phyloP scores from a whole-genome alignment of 2,329 filamentous ascomycete genomes.

The Diaporthe destruens region DNA sequence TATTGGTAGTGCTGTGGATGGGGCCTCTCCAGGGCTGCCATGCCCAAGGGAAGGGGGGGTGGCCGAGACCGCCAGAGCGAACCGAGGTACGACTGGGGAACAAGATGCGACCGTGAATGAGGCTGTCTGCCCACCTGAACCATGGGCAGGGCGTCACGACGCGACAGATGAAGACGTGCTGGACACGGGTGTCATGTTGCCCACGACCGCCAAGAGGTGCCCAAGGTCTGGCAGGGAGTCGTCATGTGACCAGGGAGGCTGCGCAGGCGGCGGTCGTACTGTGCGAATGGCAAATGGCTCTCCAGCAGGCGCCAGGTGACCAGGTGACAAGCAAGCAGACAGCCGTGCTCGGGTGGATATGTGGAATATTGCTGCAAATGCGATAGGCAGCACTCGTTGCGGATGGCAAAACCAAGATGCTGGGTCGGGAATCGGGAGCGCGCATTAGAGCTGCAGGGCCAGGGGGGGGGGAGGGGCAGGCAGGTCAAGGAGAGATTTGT shows the following conservation, averaged over 20 bases:
- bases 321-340: not conserved
- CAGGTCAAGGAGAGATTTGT: not conserved
- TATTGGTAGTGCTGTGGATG: conserved; percentile 2
- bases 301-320: not conserved
- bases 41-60: not conserved
- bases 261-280: not conserved
- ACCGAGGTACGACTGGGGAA: not conserved
- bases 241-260: not conserved
- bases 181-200: conserved; percentile 15
- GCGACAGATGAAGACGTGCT: conserved; percentile 17
- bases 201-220: conserved; percentile 4
- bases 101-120: not conserved
- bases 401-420: conserved; percentile 19
- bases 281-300: not conserved
- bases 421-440: conserved; percentile 22
- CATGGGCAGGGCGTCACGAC: not conserved
- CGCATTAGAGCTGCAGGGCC: conserved; percentile 4
- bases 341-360: not conserved
- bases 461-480: no score
- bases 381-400: not conserved
- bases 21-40: no score
- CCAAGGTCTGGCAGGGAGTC: not conserved
- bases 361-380: not conserved
- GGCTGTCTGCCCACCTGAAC: not conserved
- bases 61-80: not conserved